Evolutionary conservation across 331 rosid species (phyloP).

Genomic region (Stylosanthes scabra): DNA sequence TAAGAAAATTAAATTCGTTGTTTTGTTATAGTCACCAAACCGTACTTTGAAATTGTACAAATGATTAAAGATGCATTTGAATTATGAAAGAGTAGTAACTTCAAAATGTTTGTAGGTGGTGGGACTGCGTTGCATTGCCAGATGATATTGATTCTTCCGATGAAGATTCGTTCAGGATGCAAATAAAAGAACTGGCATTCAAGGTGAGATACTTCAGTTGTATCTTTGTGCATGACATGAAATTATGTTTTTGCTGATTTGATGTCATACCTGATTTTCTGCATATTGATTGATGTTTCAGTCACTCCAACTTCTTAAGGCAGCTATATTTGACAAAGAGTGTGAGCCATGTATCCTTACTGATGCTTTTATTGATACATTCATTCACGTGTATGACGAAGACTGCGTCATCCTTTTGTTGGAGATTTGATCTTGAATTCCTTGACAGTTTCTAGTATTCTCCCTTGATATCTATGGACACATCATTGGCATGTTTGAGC

Average conservation of each 20-base stretch:
- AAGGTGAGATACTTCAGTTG: slow-evolving; percentile 59
- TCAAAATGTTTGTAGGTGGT: slow-evolving; percentile 73
- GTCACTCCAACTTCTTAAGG: slow-evolving; percentile 88
- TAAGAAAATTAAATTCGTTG: neutral
- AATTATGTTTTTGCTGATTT: slow-evolving; percentile 5
- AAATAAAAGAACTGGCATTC: slow-evolving; percentile 81
- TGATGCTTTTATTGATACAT: slow-evolving; percentile 38
- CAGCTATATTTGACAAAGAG: slow-evolving; percentile 80
- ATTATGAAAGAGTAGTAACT: slow-evolving; percentile 27
- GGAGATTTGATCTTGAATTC: slow-evolving; percentile 33
- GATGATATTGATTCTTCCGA: slow-evolving; percentile 76
- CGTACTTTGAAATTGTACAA: slow-evolving; percentile 8
- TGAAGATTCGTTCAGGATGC: slow-evolving; percentile 79
- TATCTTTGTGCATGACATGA: slow-evolving; percentile 14
- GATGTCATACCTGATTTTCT: slow-evolving; percentile 22
- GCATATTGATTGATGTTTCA: slow-evolving; percentile 55
- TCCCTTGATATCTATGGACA: slow-evolving; percentile 94
- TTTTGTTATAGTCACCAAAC: slow-evolving; percentile 2
- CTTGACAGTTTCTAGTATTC: slow-evolving; percentile 79
- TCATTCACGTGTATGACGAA: too few species aligned
- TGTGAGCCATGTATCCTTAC: slow-evolving; percentile 92
- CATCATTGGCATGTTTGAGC: slow-evolving; percentile 97
- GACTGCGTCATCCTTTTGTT: slow-evolving; percentile 24
- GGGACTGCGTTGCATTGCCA: slow-evolving; percentile 96
- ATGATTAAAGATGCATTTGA: slow-evolving; percentile 36